Evolutionary conservation across 1,284 basidiomycete genomes (phyloP), one percentile per base, ranked within the genome.

Genomic region (Amylostereum areolatum): DNA sequence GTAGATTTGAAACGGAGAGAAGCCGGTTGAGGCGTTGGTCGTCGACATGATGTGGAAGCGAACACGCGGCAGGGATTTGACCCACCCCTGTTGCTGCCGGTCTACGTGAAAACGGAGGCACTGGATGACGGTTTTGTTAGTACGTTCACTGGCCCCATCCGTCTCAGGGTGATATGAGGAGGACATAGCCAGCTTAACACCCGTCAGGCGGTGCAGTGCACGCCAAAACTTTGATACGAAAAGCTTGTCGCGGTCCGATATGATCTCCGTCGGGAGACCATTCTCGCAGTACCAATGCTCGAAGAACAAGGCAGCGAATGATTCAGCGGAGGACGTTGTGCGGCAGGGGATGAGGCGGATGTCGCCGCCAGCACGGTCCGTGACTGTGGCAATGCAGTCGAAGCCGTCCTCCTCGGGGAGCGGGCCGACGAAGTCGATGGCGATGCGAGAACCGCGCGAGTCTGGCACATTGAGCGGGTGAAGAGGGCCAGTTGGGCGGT

Each of bases 401-500:
- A 61, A 74, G 0, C 57, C 52, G 0, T 65, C 61, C 48, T 69
- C 50, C 6, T 56, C 47, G 0, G 68, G 72, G 0, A 77, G 52
- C 0, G 68, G 70, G 3, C 72, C 70, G 0, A 77, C 64, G 50
- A 75, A 75, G 47, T 77, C 73, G 8, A 77, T 65, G 0, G 67
- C 65, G 2, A 76, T 65, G 65, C 37, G 47, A 11, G 50, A 34
- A 11, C 48, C 49, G 8, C 61, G 58, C 1, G 41, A 35, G 3
- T 52, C 49, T 2, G 64, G 63, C 1, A 67, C 51, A 0, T 59
- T 55, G 0, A 62, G 56, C 2, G 57, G 57, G 42, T 65, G 62
- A 2, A 65, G 41, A 5, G 55, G 52, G 1, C 60, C 58, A 5
- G 50, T 11, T n/a, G 55, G 49, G 12, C 55, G 51, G 2, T 27